These are phyloP conservation scores for Mycena rebaudengoi DNA, from an alignment of 768 basidiomycete genomes.

Conservation along the genomic window DNA sequence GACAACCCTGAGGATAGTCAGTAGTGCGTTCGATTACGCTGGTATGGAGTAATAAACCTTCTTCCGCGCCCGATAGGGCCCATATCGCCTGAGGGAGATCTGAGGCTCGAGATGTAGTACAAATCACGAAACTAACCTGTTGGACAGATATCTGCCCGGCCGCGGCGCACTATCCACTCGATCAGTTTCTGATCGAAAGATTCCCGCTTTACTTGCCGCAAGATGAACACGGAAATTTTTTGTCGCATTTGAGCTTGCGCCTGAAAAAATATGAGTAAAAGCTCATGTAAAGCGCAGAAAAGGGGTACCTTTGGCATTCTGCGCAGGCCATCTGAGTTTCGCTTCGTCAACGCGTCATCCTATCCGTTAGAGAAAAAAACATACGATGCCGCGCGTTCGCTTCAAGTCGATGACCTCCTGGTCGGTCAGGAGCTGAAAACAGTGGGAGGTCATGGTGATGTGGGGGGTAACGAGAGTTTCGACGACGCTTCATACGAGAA, in stretches of 20 bases:
- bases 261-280: neutral
- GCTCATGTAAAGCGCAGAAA: neutral
- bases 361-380: neutral
- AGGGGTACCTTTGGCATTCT: neutral
- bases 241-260: constrained; percentile 11
- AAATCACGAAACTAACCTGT: neutral
- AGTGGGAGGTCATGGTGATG: constrained; percentile 1
- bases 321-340: constrained; percentile 2
- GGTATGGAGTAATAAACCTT: neutral
- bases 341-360: too few species aligned
- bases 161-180: neutral
- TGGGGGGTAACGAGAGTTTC: too few species aligned
- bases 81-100: neutral
- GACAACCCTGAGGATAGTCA: constrained; percentile 11
- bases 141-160: constrained; percentile 1
- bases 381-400: neutral
- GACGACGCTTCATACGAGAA: too few species aligned
- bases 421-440: constrained; percentile 4
- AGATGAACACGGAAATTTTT: neutral
- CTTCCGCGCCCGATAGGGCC: neutral
- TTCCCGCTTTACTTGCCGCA: neutral
- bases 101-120: neutral
- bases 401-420: constrained; percentile 5
- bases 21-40: too few species aligned
- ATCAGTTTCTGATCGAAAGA: neutral